These are phyloP conservation scores for Magnolia sinica DNA, from an alignment of 164 flowering plant species.

Conservation along the genomic window DNA sequence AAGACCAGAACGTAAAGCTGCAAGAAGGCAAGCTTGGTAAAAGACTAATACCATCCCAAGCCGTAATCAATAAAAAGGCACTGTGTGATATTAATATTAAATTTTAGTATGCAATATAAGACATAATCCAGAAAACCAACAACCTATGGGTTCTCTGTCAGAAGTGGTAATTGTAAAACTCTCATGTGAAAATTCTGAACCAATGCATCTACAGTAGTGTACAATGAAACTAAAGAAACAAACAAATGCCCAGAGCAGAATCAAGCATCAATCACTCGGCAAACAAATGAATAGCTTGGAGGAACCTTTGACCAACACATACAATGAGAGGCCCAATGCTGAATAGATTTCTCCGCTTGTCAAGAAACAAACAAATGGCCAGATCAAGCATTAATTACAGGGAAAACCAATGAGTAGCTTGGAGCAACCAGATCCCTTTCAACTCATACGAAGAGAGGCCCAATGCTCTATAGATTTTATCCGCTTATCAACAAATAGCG, in stretches of 20 bases:
- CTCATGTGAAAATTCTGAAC: too few species aligned
- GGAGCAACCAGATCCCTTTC: background rate
- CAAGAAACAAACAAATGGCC: too few species aligned
- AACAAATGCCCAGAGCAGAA: background rate
- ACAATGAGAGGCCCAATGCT: too few species aligned
- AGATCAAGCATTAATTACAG: background rate
- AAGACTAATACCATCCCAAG: background rate
- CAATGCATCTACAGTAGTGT: too few species aligned
- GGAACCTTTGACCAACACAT: too few species aligned
- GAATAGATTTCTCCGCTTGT: too few species aligned
- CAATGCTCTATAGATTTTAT: background rate
- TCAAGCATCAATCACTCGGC: background rate
- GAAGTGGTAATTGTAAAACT: too few species aligned
- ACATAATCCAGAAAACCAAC: background rate
- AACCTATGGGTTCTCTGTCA: background rate
- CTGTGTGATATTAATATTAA: background rate
- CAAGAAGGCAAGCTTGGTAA: background rate
- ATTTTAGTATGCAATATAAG: background rate
- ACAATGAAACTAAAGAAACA: too few species aligned
- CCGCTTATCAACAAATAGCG: background rate
- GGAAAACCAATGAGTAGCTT: background rate
- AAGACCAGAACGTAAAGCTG: too few species aligned
- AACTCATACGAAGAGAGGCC: background rate
- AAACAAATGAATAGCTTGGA: too few species aligned
- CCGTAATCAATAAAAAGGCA: background rate